phyloP scores from a whole-genome alignment of 2,329 filamentous ascomycete species.

The Parastagonospora nodorum region DNA sequence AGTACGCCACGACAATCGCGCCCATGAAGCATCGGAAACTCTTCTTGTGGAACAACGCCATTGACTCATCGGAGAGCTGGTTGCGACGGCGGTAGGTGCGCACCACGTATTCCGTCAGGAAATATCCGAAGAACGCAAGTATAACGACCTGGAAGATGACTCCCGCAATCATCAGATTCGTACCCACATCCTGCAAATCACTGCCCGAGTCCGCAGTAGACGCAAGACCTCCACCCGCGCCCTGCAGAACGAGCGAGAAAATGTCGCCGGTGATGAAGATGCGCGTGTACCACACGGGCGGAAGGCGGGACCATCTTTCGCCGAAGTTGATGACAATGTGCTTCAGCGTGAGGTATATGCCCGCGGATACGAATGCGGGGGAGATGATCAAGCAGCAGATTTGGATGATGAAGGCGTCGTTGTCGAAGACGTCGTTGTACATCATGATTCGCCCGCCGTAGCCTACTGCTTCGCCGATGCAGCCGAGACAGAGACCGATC shows the following conservation, averaged over 20 bases:
- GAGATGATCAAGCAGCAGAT: slow-evolving; percentile 62
- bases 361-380: slow-evolving; percentile 61
- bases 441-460: slow-evolving; percentile 62
- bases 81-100: slow-evolving; percentile 36
- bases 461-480: slow-evolving; percentile 59
- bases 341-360: slow-evolving; percentile 62
- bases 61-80: slow-evolving; percentile 24
- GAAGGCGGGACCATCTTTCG: slow-evolving; percentile 33
- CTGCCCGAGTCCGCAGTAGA: slow-evolving; percentile 53
- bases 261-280: slow-evolving; percentile 66
- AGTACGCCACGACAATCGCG: slow-evolving; percentile 47
- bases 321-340: slow-evolving; percentile 64
- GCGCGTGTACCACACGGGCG: slow-evolving; percentile 56
- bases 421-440: slow-evolving; percentile 58
- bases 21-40: slow-evolving; percentile 39
- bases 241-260: slow-evolving; percentile 63
- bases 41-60: slow-evolving; percentile 23
- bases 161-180: slow-evolving; percentile 63
- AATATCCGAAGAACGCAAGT: slow-evolving; percentile 53
- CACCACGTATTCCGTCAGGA: slow-evolving; percentile 46
- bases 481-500: slow-evolving; percentile 55
- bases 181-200: slow-evolving; percentile 52
- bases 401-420: slow-evolving; percentile 57
- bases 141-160: slow-evolving; percentile 63
- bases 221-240: slow-evolving; percentile 62